Base-by-base conservation (phyloP, 148 eudicot species). In the Gaultheria prostrata region DNA sequence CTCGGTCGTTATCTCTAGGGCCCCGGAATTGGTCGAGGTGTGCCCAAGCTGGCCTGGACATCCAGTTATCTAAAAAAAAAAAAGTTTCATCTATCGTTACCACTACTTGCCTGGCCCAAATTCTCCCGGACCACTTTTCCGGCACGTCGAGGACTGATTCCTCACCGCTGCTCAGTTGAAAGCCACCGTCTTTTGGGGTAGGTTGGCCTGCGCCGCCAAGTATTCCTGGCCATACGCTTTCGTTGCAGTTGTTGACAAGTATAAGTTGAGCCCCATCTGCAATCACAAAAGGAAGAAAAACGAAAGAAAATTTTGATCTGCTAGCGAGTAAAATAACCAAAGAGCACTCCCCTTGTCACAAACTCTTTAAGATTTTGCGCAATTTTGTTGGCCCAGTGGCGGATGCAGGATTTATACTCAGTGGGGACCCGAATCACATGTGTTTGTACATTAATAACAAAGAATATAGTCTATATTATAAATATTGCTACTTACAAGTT, bases 71-170 rank as follows among this genome's bases (percentile, higher is more conserved):
- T n/a, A n/a, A n/a, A n/a, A n/a, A n/a, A n/a, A n/a, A n/a, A n/a
- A n/a, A n/a, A n/a, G 59, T 54, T 51, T 54, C 59, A 8, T 51
- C 17, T 14, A 53, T 53, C 5, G 57, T 53, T 9, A 10, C 69
- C 1, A 9, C 69, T 63, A 67, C 39, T 67, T 67, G 35, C 77
- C 98, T 91, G 11, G 88, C 98, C 98, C 98, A 96, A 33, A 94
- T 83, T 26, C 99, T 86, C 11, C 99, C 99, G 2, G 99, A 91
- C 99, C 99, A 96, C 28, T 94, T 94, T 2, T 91, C 92, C 0
- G 95, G 93, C 73, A 91, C 86, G 73, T 92, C 92, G 4, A 96
- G 57, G 76, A 94, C 94, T 1, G 86, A 87, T 82, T 94, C 98
- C 83, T 94, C 90, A 4, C 93, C 97, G 11, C 91, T 86, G 76